Evolutionary conservation across 2,329 filamentous ascomycete species (phyloP).

Genomic region (Fonsecaea erecta): DNA sequence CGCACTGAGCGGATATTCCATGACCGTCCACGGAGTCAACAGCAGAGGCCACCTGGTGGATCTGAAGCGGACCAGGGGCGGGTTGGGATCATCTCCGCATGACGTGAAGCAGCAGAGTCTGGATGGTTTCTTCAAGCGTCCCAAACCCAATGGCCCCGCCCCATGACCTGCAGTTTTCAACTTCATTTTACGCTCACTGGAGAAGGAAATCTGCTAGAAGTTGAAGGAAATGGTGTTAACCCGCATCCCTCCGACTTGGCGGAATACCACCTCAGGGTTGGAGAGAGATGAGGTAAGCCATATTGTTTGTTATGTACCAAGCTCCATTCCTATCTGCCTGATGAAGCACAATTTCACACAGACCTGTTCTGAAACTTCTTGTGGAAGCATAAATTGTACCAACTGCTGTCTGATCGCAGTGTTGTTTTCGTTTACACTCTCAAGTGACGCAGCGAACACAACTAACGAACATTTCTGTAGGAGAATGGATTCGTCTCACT

Average conservation of each 20-base stretch:
- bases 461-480: neutral
- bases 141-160: conserved; percentile 7
- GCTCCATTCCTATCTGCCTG: conserved; percentile 44
- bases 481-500: neutral
- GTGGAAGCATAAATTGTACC: conserved; percentile 52
- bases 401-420: conserved; percentile 54
- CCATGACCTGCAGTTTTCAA: neutral
- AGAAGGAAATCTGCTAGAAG: neutral
- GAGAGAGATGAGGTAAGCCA: conserved; percentile 1
- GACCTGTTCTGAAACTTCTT: conserved; percentile 67
- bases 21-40: conserved; percentile 67
- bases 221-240: neutral
- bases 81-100: conserved; percentile 76
- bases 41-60: conserved; percentile 71
- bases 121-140: conserved; percentile 74
- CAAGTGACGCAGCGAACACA: neutral
- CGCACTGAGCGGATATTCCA: conserved; percentile 46
- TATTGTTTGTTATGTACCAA: neutral
- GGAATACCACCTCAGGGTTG: neutral
- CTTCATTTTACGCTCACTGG: neutral
- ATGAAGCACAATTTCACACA: conserved; percentile 63
- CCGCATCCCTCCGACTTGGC: neutral
- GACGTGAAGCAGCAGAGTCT: conserved; percentile 78
- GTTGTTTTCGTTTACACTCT: neutral
- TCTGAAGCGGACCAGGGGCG: conserved; percentile 78